These are phyloP conservation scores for Paramecium pentaurelia DNA, from an alignment of 73 alveolate genomes.

Conservation along the genomic window DNA sequence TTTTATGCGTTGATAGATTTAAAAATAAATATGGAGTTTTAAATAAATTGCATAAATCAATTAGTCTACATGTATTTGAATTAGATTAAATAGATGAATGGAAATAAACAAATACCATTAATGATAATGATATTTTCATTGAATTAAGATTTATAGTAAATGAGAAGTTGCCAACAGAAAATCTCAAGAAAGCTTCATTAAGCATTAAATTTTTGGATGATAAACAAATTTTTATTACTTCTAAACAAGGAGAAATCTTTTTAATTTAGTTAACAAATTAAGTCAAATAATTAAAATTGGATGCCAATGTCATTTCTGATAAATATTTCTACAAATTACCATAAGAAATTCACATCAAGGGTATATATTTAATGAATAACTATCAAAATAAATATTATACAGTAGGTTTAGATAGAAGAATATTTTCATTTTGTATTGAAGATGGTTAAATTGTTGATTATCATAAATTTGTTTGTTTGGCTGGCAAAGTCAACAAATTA, in stretches of 20 bases:
- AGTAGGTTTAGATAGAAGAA: constrained; percentile 39
- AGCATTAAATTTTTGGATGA: background rate
- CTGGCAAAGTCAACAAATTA: background rate
- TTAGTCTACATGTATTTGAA: background rate
- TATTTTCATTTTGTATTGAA: constrained; percentile 11
- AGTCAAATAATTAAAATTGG: background rate
- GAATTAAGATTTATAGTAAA: background rate
- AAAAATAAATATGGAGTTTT: background rate
- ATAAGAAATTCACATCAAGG: background rate
- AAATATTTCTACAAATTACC: background rate
- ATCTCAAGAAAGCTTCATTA: background rate
- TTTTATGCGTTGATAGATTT: background rate
- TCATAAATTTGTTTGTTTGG: background rate
- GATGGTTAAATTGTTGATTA: background rate
- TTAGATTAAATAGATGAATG: background rate
- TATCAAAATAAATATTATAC: background rate
- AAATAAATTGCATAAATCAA: background rate
- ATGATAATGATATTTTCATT: background rate
- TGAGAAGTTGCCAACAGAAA: background rate
- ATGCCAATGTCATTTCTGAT: background rate
- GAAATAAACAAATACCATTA: background rate
- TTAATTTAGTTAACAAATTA: background rate
- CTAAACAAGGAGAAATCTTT: constrained; percentile 11
- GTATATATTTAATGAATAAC: background rate
- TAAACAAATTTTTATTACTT: background rate